Evolutionary conservation across 768 basidiomycete species (phyloP), one percentile per base, ranked within the genome.

Genomic region (Cubamyces lactineus): DNA sequence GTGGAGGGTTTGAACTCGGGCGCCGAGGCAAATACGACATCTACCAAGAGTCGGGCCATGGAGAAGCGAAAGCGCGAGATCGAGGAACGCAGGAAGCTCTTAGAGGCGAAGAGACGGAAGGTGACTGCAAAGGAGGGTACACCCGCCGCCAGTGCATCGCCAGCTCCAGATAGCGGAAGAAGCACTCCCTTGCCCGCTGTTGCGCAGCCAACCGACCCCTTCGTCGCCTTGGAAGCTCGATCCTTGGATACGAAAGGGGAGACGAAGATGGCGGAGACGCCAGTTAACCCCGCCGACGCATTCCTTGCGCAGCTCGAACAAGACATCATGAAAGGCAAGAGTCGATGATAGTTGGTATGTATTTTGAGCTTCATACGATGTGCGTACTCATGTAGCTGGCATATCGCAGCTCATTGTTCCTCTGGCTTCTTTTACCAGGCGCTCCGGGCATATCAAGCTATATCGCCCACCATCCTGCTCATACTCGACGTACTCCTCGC

Each of bases 31-130:
- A 61, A 50, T 11, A 60, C 53, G 2, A 62, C 24, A 16, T 40
- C 59, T 8, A 56, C 56, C 45, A 77, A 74, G 68, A 88, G 86
- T 69, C 76, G 85, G 57, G 85, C 86, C 19, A 78, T 83, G 79
- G 86, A 88, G 74, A 92, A 91, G 75, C 78, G 89, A 68, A 89
- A 88, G 72, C 78, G 86, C 61, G 88, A 91, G 59, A 66, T 91
- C 1, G 91, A 91, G 70, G 88, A 90, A 68, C 77, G 91, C 60
- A 74, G 78, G 34, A 74, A 75, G 66, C 41, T 84, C 62, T 65
- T 92, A 23, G 87, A 89, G 47, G 87, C 86, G 24, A 90, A 91
- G 74, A 80, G 88, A 64, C 79, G 79, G 67, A 92, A 90, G 73
- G 67, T 76, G 43, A 76, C 66, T 9, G 48, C 28, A 2, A 16